Percentiles rank a stretch among this genome's conserved stretches.
These are phyloP conservation scores for Aechmea fasciata DNA, from an alignment of 176 grass and related monocot genomes.

Conservation along the genomic window DNA sequence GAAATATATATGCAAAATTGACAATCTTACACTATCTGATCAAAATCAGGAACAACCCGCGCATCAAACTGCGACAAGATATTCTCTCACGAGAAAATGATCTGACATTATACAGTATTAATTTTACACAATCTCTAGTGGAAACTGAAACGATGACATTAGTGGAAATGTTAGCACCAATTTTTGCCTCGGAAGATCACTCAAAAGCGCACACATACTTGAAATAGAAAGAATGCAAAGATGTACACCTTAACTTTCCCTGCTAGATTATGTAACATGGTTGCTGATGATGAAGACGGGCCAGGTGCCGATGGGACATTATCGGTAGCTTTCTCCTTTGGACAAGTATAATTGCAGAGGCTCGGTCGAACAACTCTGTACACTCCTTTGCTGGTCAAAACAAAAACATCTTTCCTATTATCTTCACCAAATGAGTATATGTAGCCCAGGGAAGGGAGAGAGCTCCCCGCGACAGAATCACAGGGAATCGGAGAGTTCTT, in stretches of 20 bases:
- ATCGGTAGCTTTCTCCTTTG: slow-evolving; percentile 10
- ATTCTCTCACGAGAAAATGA: too few species aligned
- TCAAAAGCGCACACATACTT: slow-evolving; percentile 10
- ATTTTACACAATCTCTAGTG: background rate
- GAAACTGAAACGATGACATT: background rate
- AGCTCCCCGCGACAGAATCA: background rate
- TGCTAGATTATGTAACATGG: background rate
- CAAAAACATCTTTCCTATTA: slow-evolving; percentile 56
- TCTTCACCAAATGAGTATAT: slow-evolving; percentile 67
- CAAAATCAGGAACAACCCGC: too few species aligned
- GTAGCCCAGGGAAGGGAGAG: slow-evolving; percentile 10
- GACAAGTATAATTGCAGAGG: slow-evolving; percentile 29
- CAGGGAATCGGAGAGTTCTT: slow-evolving; percentile 17
- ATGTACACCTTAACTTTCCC: background rate
- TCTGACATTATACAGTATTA: too few species aligned
- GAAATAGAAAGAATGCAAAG: background rate
- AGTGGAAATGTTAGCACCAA: background rate
- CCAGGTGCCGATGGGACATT: background rate
- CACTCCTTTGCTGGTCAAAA: slow-evolving; percentile 59
- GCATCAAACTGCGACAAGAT: too few species aligned
- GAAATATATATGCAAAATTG: too few species aligned
- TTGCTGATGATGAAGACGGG: background rate
- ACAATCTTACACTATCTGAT: too few species aligned
- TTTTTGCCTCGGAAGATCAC: background rate
- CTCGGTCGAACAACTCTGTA: slow-evolving; percentile 74